Percentiles rank a stretch among this genome's conserved stretches.
Conservation (phyloP, 768 basidiomycete genomes). For the Lactarius quietus region DNA sequence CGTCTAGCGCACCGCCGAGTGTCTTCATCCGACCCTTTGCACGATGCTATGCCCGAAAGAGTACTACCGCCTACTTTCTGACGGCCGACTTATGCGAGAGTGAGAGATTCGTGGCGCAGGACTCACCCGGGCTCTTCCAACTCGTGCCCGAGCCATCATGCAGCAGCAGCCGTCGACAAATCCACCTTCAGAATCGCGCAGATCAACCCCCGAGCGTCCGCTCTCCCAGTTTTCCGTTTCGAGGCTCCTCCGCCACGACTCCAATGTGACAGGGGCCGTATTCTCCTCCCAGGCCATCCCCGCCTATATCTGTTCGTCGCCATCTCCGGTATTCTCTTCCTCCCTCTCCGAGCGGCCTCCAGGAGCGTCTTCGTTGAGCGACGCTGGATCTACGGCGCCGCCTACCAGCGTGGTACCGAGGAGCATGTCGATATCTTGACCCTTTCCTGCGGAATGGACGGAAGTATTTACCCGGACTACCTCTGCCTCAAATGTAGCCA, state of each 20-base stretch:
- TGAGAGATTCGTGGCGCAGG: slow-evolving; percentile 61
- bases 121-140: slow-evolving; percentile 63
- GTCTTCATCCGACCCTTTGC: not conserved
- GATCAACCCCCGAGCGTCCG: not conserved
- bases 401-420: slow-evolving; percentile 59
- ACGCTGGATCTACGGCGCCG: slow-evolving; percentile 6
- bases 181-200: slow-evolving; percentile 23
- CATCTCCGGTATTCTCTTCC: slow-evolving; percentile 33
- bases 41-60: slow-evolving; percentile 43
- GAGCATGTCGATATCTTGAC: slow-evolving; percentile 56
- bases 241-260: not conserved
- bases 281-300: slow-evolving; percentile 29
- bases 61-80: slow-evolving; percentile 65
- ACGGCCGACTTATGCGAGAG: slow-evolving; percentile 50
- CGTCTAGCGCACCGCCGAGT: not conserved
- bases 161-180: slow-evolving; percentile 6
- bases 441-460: slow-evolving; percentile 59
- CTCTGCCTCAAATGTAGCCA: slow-evolving; percentile 64
- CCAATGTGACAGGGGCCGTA: slow-evolving; percentile 25
- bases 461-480: slow-evolving; percentile 60
- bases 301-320: slow-evolving; percentile 10
- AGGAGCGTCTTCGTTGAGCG: slow-evolving; percentile 10
- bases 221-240: not conserved
- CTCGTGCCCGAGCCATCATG: slow-evolving; percentile 30
- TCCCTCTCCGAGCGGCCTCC: slow-evolving; percentile 27